Percentiles rank a stretch among this genome's conserved stretches.
Evolutionary conservation across 2,329 filamentous ascomycete genomes (phyloP).

Genomic region (Tolypocladium sp.): DNA sequence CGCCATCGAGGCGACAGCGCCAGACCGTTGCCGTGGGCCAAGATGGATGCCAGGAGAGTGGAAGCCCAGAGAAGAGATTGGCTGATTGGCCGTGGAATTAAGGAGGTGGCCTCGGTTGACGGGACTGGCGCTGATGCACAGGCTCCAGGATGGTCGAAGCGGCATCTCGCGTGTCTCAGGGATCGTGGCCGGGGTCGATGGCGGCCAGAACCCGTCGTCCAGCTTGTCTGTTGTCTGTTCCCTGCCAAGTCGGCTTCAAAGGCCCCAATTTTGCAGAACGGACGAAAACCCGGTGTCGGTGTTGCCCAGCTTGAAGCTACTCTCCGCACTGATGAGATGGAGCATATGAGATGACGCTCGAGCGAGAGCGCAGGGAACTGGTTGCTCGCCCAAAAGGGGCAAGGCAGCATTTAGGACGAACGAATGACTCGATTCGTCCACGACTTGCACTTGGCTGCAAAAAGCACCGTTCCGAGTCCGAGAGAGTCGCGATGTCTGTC

Average conservation of each 20-base stretch:
- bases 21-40: background rate
- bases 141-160: background rate
- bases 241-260: background rate
- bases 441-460: background rate
- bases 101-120: background rate
- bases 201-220: background rate
- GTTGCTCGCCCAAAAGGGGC: background rate
- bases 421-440: background rate
- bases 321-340: background rate
- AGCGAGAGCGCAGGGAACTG: background rate
- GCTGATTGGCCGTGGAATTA: background rate
- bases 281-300: background rate
- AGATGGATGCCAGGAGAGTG: background rate
- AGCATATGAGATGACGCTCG: background rate
- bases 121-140: background rate
- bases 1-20: background rate
- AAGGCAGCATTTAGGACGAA: background rate
- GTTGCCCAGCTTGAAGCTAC: background rate
- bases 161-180: slow-evolving; percentile 5
- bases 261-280: background rate
- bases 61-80: background rate
- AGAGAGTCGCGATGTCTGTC: background rate
- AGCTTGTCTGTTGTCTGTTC: background rate
- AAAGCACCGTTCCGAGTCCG: background rate
- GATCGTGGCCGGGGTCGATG: background rate